phyloP scores from a whole-genome alignment of 805 yeast genomes.

The Kodamaea restingae region DNA sequence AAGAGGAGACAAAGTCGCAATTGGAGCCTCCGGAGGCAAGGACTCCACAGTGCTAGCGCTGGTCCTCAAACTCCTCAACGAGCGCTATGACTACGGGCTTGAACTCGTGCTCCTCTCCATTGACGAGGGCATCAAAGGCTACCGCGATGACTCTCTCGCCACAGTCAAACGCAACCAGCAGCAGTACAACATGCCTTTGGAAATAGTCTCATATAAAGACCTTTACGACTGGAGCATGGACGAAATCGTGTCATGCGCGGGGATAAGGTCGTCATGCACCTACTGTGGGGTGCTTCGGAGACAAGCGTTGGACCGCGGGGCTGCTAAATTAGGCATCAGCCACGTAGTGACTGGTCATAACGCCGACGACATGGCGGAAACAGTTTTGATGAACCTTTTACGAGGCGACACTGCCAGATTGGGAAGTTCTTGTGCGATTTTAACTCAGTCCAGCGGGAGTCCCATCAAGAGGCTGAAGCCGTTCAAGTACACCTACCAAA shows the following conservation, averaged over 20 bases:
- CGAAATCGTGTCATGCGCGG: conserved; percentile 91
- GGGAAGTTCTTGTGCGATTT: conserved; percentile 80
- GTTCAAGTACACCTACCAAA: conserved; percentile 91
- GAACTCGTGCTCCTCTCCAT: conserved; percentile 77
- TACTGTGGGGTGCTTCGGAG: conserved; percentile 97
- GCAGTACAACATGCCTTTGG: conserved; percentile 77
- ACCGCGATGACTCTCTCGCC: conserved; percentile 94
- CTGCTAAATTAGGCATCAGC: conserved; percentile 73
- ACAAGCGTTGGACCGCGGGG: conserved; percentile 96
- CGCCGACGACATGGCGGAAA: conserved; percentile 99
- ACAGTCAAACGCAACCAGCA: conserved; percentile 90
- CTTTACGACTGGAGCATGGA: conserved; percentile 98
- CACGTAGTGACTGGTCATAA: conserved; percentile 98
- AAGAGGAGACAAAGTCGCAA: conserved; percentile 85
- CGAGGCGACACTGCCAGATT: conserved; percentile 96
- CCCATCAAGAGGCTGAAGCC: conserved; percentile 95
- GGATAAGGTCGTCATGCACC: conserved; percentile 90
- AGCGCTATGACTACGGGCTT: conserved; percentile 84
- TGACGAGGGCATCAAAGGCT: conserved; percentile 97
- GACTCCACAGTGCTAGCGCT: conserved; percentile 95
- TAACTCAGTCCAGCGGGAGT: conserved; percentile 78
- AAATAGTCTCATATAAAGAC: conserved; percentile 80
- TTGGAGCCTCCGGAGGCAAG: conserved; percentile 98
- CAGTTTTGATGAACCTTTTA: conserved; percentile 88
- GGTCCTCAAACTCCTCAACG: conserved; percentile 80